Conservation (phyloP, 2,329 filamentous ascomycete species). For the Exophiala xenobiotica region DNA sequence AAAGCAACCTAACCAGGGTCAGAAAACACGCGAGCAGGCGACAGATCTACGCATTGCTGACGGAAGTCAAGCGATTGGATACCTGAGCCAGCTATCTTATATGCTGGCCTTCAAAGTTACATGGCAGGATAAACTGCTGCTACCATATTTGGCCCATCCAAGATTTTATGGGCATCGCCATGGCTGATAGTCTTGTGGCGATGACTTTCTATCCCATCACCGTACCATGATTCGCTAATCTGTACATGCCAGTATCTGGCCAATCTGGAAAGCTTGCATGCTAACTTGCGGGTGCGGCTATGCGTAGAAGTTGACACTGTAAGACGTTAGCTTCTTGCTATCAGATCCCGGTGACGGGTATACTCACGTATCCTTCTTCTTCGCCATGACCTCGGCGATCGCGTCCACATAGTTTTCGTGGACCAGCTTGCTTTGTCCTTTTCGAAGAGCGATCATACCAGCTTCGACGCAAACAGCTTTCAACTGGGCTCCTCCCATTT, state of each 20-base stretch:
- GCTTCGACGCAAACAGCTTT: slow-evolving; percentile 99
- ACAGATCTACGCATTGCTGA: too few species aligned
- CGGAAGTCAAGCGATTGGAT: too few species aligned
- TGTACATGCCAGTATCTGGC: slow-evolving; percentile 7
- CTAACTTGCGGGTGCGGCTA: slow-evolving; percentile 14
- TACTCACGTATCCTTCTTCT: slow-evolving; percentile 80
- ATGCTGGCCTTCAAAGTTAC: too few species aligned
- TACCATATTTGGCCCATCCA: too few species aligned
- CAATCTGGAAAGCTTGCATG: neutral
- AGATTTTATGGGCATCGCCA: neutral
- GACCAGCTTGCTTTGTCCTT: slow-evolving; percentile 92
- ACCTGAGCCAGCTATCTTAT: too few species aligned
- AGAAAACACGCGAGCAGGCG: too few species aligned
- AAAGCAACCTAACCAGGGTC: too few species aligned
- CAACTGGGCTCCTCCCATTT: slow-evolving; percentile 95
- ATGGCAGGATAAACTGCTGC: too few species aligned
- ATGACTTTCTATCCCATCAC: neutral
- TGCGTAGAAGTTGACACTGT: slow-evolving; percentile 37
- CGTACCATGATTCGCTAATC: neutral
- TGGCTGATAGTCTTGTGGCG: neutral
- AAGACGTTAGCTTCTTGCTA: slow-evolving; percentile 3
- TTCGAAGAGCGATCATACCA: slow-evolving; percentile 92
- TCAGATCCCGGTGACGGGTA: slow-evolving; percentile 2
- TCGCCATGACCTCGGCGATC: slow-evolving; percentile 81
- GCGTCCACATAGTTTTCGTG: slow-evolving; percentile 99